A percentile compares a stretch with the other conserved stretches of the same genome.
These are phyloP conservation scores for Immersiella caudata DNA, from an alignment of 495 filamentous ascomycete genomes.

Conservation along the genomic window DNA sequence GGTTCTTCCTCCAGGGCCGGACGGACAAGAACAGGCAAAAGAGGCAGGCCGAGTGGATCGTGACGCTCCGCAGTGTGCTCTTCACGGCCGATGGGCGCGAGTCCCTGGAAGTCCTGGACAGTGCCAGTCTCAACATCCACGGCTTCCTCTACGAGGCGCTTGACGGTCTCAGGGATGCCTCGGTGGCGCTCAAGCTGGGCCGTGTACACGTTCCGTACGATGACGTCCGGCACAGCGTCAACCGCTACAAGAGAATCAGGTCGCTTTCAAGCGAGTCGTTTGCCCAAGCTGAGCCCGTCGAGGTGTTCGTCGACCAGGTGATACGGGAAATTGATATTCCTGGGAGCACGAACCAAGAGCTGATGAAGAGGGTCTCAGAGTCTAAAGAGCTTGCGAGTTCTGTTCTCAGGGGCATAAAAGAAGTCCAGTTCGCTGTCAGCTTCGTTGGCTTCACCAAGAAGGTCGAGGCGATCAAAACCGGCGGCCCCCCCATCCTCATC, in stretches of 20 bases:
- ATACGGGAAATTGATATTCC: slow-evolving; percentile 77
- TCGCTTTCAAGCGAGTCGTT: slow-evolving; percentile 30
- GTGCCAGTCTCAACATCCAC: slow-evolving; percentile 84
- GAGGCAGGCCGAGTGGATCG: slow-evolving; percentile 91
- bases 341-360: slow-evolving; percentile 70
- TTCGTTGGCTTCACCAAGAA: slow-evolving; percentile 84
- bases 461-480: slow-evolving; percentile 64
- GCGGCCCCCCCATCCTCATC: slow-evolving; percentile 71
- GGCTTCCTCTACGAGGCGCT: slow-evolving; percentile 86
- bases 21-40: slow-evolving; percentile 70
- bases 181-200: slow-evolving; percentile 87
- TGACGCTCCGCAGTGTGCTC: slow-evolving; percentile 79
- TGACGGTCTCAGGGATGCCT: slow-evolving; percentile 86
- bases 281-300: slow-evolving; percentile 44
- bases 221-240: slow-evolving; percentile 68
- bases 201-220: slow-evolving; percentile 89
- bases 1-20: slow-evolving; percentile 80
- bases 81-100: slow-evolving; percentile 85
- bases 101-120: slow-evolving; percentile 86
- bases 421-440: slow-evolving; percentile 94
- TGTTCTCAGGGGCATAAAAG: slow-evolving; percentile 87
- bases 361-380: slow-evolving; percentile 86
- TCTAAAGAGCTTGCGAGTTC: slow-evolving; percentile 92
- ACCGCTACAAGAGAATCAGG: slow-evolving; percentile 48
- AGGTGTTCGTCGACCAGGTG: slow-evolving; percentile 71